Percentiles rank a stretch among this genome's conserved stretches.
Evolutionary conservation across 495 filamentous ascomycete species (phyloP).

Genomic region (Daldinia loculata): DNA sequence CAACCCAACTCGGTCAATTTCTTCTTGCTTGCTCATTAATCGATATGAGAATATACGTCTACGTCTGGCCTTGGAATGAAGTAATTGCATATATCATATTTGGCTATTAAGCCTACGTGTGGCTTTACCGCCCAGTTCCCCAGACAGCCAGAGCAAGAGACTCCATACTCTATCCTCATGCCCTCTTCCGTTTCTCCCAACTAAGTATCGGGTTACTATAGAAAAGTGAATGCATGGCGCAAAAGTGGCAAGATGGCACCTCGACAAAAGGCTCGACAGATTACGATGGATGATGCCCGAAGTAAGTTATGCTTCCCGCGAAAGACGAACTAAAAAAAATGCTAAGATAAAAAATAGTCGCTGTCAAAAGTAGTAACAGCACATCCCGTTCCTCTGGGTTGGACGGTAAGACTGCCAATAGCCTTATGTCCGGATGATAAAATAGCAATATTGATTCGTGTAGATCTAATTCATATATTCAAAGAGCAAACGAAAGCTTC

Average conservation of each 20-base stretch:
- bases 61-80: not conserved
- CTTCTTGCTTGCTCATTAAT: not conserved
- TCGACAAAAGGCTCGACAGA: slow-evolving; percentile 28
- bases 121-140: not conserved
- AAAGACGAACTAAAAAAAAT: not conserved
- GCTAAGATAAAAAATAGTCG: slow-evolving; percentile 38
- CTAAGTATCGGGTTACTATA: not conserved
- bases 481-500: slow-evolving; percentile 65
- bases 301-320: slow-evolving; percentile 20
- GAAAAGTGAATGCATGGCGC: slow-evolving; percentile 4
- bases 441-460: slow-evolving; percentile 13
- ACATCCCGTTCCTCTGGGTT: slow-evolving; percentile 44
- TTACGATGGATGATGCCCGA: slow-evolving; percentile 38
- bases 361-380: slow-evolving; percentile 41
- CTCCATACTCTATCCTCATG: not conserved
- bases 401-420: slow-evolving; percentile 42
- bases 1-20: not conserved
- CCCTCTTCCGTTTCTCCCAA: not conserved
- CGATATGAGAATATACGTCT: not conserved
- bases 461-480: slow-evolving; percentile 66
- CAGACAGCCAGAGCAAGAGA: not conserved
- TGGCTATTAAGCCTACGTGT: not conserved
- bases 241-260: slow-evolving; percentile 31
- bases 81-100: not conserved
- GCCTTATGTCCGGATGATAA: slow-evolving; percentile 6